These are phyloP conservation scores for Eucalyptus virginea DNA, from an alignment of 345 rosid species.

Conservation along the genomic window DNA sequence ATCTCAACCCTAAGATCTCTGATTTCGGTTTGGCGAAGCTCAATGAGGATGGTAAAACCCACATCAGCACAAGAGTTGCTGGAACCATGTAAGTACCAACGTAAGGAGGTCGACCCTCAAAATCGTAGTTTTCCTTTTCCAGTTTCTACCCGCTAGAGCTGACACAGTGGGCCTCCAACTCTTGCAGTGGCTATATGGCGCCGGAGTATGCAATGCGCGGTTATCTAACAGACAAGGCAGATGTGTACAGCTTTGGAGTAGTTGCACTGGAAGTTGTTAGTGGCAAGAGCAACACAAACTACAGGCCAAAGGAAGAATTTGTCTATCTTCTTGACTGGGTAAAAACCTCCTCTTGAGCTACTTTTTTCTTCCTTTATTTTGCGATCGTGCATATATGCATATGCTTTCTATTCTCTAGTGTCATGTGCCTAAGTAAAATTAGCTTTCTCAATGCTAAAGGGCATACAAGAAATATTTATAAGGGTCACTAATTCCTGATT, in stretches of 20 bases:
- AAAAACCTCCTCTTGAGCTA: neutral
- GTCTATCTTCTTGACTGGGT: constrained; percentile 87
- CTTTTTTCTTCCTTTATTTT: neutral
- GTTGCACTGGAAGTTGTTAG: constrained; percentile 40
- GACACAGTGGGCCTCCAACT: neutral
- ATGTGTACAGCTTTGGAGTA: constrained; percentile 45
- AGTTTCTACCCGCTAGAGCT: neutral
- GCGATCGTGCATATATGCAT: neutral
- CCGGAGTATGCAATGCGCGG: constrained; percentile 86
- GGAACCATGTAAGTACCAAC: constrained; percentile 66
- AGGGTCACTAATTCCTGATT: neutral
- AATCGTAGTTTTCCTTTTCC: neutral
- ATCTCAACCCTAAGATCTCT: constrained; percentile 77
- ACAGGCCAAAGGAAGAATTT: constrained; percentile 64
- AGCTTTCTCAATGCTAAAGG: neutral
- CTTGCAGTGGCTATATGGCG: constrained; percentile 48
- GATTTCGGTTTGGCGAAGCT: constrained; percentile 93
- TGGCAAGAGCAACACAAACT: constrained; percentile 75
- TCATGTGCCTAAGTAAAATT: neutral
- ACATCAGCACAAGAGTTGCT: constrained; percentile 80
- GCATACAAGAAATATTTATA: neutral
- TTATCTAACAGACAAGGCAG: constrained; percentile 60
- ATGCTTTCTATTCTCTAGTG: neutral
- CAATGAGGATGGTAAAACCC: constrained; percentile 68
- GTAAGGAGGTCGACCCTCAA: neutral